Percentiles rank a stretch among this genome's conserved stretches.
These are phyloP conservation scores for Pyrenula aspistea DNA, from an alignment of 495 filamentous ascomycete genomes.

Conservation along the genomic window DNA sequence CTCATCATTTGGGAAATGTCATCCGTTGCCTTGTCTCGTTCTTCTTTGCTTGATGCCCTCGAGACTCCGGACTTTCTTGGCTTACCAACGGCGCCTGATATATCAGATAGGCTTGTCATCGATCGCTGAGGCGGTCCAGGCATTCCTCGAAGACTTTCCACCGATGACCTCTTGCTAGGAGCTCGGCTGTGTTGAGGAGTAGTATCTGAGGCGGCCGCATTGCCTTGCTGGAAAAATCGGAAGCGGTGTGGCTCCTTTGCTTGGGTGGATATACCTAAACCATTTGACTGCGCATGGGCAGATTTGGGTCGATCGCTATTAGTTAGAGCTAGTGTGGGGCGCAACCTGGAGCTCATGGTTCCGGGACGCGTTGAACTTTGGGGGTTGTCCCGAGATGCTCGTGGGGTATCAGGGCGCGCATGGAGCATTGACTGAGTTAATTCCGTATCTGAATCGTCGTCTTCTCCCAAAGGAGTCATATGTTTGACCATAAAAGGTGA, in stretches of 20 bases:
- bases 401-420: slow-evolving; percentile 3
- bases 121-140: slow-evolving; percentile 32
- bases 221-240: slow-evolving; percentile 36
- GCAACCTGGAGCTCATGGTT: slow-evolving; percentile 64
- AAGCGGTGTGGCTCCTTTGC: slow-evolving; percentile 30
- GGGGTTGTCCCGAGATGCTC: slow-evolving; percentile 14
- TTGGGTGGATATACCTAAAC: slow-evolving; percentile 29
- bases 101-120: slow-evolving; percentile 35
- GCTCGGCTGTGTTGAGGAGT: slow-evolving; percentile 15
- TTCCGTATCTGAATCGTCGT: slow-evolving; percentile 36
- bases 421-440: slow-evolving; percentile 3
- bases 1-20: slow-evolving; percentile 98
- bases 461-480: slow-evolving; percentile 36
- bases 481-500: slow-evolving; percentile 79
- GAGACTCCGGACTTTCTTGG: slow-evolving; percentile 43
- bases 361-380: slow-evolving; percentile 41
- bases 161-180: slow-evolving; percentile 49
- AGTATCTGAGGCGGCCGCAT: slow-evolving; percentile 12
- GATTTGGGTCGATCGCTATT: slow-evolving; percentile 33
- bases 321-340: slow-evolving; percentile 61
- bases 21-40: slow-evolving; percentile 50
- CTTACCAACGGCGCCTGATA: slow-evolving; percentile 28
- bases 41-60: slow-evolving; percentile 32
- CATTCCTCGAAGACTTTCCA: slow-evolving; percentile 49
- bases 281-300: slow-evolving; percentile 29